phyloP scores from a whole-genome alignment of 2,329 filamentous ascomycete genomes.

The Arthrobotrys conoides region DNA sequence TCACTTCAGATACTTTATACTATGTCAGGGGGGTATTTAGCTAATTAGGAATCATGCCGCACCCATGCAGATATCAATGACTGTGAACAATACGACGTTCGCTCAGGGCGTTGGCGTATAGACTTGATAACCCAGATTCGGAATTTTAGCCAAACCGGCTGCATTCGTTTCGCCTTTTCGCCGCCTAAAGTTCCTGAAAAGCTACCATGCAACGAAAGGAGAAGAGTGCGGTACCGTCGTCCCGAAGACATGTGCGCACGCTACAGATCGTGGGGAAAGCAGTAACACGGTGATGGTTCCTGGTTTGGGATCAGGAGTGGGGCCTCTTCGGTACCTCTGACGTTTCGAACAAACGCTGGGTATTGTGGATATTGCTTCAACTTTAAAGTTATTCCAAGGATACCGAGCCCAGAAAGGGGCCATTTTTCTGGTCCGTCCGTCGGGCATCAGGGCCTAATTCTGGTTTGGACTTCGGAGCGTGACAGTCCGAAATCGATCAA shows the following conservation, averaged over 20 bases:
- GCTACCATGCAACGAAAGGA: not conserved
- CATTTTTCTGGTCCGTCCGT: conserved; percentile 53
- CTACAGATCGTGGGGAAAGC: conserved; percentile 29
- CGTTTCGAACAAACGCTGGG: conserved; percentile 34
- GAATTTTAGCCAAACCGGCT: conserved; percentile 26
- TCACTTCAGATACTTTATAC: no score
- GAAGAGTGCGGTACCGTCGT: conserved; percentile 26
- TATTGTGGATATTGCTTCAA: conserved; percentile 22
- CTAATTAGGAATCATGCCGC: not conserved
- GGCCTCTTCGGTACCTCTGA: conserved; percentile 17
- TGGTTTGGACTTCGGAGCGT: conserved; percentile 28
- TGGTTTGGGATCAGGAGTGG: not conserved
- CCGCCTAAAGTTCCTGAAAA: conserved; percentile 12
- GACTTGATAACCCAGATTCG: not conserved
- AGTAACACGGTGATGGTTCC: not conserved
- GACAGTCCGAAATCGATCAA: conserved; percentile 29
- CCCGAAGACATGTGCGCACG: conserved; percentile 16
- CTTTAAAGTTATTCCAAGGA: conserved; percentile 16
- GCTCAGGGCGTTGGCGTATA: not conserved
- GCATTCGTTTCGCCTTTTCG: conserved; percentile 44
- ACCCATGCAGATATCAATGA: no score
- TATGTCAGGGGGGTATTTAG: no score
- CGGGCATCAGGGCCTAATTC: conserved; percentile 20
- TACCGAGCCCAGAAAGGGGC: conserved; percentile 12
- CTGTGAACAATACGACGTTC: no score